phyloP scores from a whole-genome alignment of 352 stramenopile species.

The Globisporangium irregulare region DNA sequence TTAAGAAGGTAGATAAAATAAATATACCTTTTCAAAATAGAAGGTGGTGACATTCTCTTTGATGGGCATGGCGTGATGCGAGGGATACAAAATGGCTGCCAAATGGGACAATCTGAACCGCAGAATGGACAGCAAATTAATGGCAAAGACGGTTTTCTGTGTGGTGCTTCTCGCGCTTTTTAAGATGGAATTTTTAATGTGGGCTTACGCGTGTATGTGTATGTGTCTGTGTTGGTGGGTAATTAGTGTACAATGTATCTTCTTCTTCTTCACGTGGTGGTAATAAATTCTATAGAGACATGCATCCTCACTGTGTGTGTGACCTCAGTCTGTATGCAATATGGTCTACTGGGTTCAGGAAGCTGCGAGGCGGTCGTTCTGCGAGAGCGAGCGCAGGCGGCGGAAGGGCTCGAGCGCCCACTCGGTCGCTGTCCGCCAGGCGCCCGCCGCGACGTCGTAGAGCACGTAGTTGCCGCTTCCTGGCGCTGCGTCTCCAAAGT shows the following conservation, averaged over 20 bases:
- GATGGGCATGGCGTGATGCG: background rate
- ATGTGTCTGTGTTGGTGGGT: too few relatives aligned
- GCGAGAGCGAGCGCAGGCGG: constrained; percentile 32
- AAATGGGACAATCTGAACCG: background rate
- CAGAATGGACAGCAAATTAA: background rate
- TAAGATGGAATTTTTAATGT: background rate
- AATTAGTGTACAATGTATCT: background rate
- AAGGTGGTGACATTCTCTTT: background rate
- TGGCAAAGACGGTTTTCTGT: background rate
- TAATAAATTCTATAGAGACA: background rate
- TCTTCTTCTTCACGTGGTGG: background rate
- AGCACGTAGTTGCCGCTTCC: constrained; percentile 27
- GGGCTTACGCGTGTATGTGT: background rate
- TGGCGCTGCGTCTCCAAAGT: constrained; percentile 15
- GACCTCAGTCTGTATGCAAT: background rate
- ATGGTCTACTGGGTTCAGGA: background rate
- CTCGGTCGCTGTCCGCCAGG: constrained; percentile 39
- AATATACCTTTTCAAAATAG: background rate
- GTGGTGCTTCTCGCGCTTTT: background rate
- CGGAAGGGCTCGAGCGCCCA: constrained; percentile 46
- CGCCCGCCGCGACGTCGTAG: constrained; percentile 55
- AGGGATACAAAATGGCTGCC: background rate
- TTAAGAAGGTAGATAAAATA: background rate
- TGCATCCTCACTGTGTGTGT: background rate
- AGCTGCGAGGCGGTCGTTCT: constrained; percentile 5